Evolutionary conservation across 2,329 filamentous ascomycete species (phyloP).

Genomic region (Aspergillus luchuensis): DNA sequence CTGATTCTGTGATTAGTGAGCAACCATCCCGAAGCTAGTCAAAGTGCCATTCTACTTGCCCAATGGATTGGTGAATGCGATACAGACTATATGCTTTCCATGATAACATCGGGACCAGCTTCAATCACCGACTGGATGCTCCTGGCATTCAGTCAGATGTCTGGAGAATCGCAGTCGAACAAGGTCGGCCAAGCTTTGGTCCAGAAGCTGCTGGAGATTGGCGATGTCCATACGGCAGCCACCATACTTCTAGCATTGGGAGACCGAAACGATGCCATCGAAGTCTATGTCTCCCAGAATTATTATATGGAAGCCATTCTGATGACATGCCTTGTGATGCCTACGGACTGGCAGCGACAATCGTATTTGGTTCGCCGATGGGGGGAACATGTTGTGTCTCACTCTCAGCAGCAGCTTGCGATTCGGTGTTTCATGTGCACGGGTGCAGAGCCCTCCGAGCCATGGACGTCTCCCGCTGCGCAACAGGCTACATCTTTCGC

Average conservation of each 20-base stretch:
- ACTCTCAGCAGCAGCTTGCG: slow-evolving; percentile 84
- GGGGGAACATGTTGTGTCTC: slow-evolving; percentile 87
- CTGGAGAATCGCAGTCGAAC: slow-evolving; percentile 74
- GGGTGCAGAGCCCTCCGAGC: slow-evolving; percentile 77
- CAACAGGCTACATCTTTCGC: slow-evolving; percentile 56
- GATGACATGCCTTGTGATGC: slow-evolving; percentile 79
- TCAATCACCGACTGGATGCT: slow-evolving; percentile 97
- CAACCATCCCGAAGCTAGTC: slow-evolving; percentile 71
- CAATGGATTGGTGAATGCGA: slow-evolving; percentile 92
- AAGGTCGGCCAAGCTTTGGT: slow-evolving; percentile 90
- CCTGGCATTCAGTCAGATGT: slow-evolving; percentile 85
- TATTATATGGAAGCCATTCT: slow-evolving; percentile 92
- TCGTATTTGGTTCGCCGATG: slow-evolving; percentile 87
- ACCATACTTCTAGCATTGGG: slow-evolving; percentile 91
- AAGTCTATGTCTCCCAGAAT: slow-evolving; percentile 90
- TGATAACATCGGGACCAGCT: slow-evolving; percentile 76
- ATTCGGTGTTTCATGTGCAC: slow-evolving; percentile 93
- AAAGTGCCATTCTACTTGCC: slow-evolving; percentile 76
- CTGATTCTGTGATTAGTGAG: slow-evolving; percentile 52
- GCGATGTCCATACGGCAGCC: slow-evolving; percentile 87
- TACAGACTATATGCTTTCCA: slow-evolving; percentile 76
- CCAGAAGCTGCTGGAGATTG: slow-evolving; percentile 82
- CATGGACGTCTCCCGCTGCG: slow-evolving; percentile 84
- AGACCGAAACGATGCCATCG: slow-evolving; percentile 90
- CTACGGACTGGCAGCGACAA: slow-evolving; percentile 87